Evolutionary conservation across 2,329 filamentous ascomycete species (phyloP), one percentile per base, ranked within the genome.

Genomic region (Stemphylium vesicarium): DNA sequence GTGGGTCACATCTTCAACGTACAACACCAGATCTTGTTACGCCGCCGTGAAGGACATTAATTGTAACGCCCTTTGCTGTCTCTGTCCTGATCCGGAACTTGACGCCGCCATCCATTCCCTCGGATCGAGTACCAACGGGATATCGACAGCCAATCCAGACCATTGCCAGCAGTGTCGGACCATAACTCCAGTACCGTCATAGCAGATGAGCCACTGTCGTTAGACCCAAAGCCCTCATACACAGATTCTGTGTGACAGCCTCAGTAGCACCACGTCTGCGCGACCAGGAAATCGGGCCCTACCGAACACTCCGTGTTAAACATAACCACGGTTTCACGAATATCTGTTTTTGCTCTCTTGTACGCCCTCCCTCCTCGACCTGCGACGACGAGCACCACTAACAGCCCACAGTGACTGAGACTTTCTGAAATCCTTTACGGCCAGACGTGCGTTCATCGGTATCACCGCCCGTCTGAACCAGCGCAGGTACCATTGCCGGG

Each of bases 201-300:
- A 67, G 68, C 57, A 64, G 50, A 67, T 52, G 50, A 57, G 36
- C 57, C 54, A 62, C 62, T 65, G 42, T 69, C 67, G 13, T 71
- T 71, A 42, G 68, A 68, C 71, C 71, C 26, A 69, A 75, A 69
- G 60, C 61, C 63, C 64, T 63, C 66, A 50, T 56, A 57, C 63
- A 65, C 72, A 74, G 71, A 75, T 72, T 66, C 63, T 65, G 72
- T 75, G 66, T 66, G 56, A 76, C 75, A 59, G 54, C 65, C 64
- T 39, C 44, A 74, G 78, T 78, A 69, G 73, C 77, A 77, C 77
- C 69, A 72, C 75, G 70, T 77, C 76, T 80, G 77, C 78, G 75
- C 78, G 74, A 78, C 77, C 78, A 75, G 75, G 73, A 74, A 75
- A 73, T 62, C 72, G 77, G 78, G 75, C 70, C 66, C 65, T 71